Base-by-base conservation (phyloP, 352 stramenopile genomes). In the Phytophthora litchii region DNA sequence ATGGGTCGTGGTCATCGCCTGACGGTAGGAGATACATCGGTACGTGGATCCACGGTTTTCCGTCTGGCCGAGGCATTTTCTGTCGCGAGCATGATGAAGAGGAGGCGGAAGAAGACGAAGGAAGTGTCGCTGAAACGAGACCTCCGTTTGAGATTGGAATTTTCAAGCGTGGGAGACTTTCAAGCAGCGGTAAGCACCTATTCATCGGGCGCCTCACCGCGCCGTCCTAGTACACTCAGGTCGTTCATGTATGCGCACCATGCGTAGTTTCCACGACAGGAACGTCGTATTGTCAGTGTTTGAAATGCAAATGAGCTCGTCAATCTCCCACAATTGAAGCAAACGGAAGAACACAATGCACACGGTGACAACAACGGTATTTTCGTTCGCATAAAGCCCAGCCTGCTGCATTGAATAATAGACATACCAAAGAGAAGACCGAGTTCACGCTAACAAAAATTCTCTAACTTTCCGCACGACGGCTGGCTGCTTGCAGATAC, bases 341-440 rank as follows among this genome's bases (percentile, higher is more conserved):
- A 37, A 51, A 25, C 29, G 12, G 37, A 52, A 34, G 11, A 54
- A 55, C 27, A 21, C 54, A 58, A 56, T 11, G 13, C 31, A 38
- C 13, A 51, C 36, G 45, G 19, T 70, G 46, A 74, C 47, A 70
- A 59, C 44, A 64, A 72, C 52, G 58, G 67, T 71, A 76, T 67
- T 70, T 75, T 88, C 63, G 70, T 66, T 83, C 64, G 74, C 74
- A 77, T 74, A 81, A 77, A 74, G 63, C 61, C 65, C 58, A 71
- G 67, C 76, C 67, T 64, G 64, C 78, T 83, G 60, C 75, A 84
- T 88, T 88, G 75, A 84, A 81, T 88, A 88, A 83, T 84, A 88
- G 62, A 68, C 70, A 81, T 83, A 78, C 66, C 78, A 85, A 88
- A 37, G 62, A 76, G 68, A 83, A 78, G 76, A 70, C 63, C 58